These are phyloP conservation scores for Penicillium samsonianum DNA, from an alignment of 495 filamentous ascomycete genomes.

Conservation along the genomic window DNA sequence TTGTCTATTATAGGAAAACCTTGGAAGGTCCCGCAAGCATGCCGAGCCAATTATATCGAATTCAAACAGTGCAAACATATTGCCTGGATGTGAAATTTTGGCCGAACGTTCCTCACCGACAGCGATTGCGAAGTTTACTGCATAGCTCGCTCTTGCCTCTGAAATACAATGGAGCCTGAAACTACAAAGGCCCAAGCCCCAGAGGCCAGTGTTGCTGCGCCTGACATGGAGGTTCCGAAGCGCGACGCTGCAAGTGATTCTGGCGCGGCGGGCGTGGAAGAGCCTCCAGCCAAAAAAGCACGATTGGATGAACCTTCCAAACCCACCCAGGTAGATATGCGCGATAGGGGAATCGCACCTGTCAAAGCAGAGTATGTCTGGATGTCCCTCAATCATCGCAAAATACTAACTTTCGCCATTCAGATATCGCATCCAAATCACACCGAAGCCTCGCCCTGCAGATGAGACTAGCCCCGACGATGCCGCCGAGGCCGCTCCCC, in stretches of 20 bases:
- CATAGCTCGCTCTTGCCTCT: not conserved
- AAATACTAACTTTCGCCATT: constrained; percentile 14
- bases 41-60: not conserved
- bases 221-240: constrained; percentile 16
- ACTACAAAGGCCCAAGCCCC: constrained; percentile 12
- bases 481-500: constrained; percentile 64
- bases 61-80: constrained; percentile 20
- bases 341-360: constrained; percentile 69
- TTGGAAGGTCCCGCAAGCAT: not conserved
- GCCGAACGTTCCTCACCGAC: not conserved
- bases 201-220: constrained; percentile 11
- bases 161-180: constrained; percentile 17
- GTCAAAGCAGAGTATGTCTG: constrained; percentile 78
- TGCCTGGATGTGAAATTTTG: constrained; percentile 16
- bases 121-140: not conserved
- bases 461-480: constrained; percentile 54
- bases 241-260: constrained; percentile 19
- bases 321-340: constrained; percentile 38
- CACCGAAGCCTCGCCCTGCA: constrained; percentile 22
- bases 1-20: not conserved
- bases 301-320: constrained; percentile 49
- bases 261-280: constrained; percentile 27
- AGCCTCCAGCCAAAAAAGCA: constrained; percentile 59
- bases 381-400: not conserved
- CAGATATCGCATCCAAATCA: constrained; percentile 56